Percentiles rank a stretch among this genome's conserved stretches.
Evolutionary conservation across 2,329 filamentous ascomycete species (phyloP).

Genomic region (Trichoderma koningiopsis): DNA sequence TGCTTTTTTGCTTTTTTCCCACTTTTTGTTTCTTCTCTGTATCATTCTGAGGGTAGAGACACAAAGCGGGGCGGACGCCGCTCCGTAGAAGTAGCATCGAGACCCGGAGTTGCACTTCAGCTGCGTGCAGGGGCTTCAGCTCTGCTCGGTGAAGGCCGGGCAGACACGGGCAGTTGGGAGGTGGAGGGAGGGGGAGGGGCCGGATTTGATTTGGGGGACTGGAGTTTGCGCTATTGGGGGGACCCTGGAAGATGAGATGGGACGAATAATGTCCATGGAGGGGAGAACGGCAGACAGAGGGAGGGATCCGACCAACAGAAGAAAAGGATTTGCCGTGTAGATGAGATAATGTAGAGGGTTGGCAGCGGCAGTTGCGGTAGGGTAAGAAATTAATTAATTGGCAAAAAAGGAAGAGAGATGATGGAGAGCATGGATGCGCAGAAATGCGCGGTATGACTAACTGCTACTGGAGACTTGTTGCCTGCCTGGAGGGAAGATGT

Average conservation of each 20-base stretch:
- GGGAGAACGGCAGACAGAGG: background rate
- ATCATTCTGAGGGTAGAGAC: background rate
- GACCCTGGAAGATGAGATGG: background rate
- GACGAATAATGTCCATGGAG: background rate
- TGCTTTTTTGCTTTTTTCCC: background rate
- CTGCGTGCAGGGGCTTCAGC: slow-evolving; percentile 14
- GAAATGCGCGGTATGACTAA: background rate
- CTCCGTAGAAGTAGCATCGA: background rate
- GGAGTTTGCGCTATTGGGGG: no score
- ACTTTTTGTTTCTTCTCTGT: no score
- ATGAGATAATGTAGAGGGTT: background rate
- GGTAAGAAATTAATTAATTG: no score
- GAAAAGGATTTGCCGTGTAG: background rate
- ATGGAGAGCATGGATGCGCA: background rate
- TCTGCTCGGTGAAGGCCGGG: slow-evolving; percentile 11
- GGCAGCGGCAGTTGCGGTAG: no score
- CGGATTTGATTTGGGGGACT: background rate
- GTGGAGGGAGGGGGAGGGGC: background rate
- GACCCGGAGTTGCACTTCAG: background rate
- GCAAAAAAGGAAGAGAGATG: background rate
- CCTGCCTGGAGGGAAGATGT: background rate
- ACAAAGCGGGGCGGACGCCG: background rate
- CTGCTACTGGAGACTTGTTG: background rate
- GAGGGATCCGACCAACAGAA: background rate
- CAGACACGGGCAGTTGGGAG: background rate